These are phyloP conservation scores for Hebeloma cylindrosporum DNA, from an alignment of 768 basidiomycete species.

Conservation along the genomic window DNA sequence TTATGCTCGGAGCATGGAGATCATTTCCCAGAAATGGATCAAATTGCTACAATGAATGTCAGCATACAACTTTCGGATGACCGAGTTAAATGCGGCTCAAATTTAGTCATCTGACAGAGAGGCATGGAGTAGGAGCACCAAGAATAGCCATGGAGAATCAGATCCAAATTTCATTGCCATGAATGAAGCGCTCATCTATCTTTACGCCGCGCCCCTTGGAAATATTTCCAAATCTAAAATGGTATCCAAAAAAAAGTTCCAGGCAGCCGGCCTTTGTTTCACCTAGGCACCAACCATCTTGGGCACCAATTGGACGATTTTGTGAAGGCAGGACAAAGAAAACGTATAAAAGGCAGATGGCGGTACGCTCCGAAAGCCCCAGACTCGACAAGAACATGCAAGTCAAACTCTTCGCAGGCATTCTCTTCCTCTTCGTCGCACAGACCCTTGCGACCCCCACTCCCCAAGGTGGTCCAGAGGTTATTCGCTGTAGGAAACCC, in stretches of 20 bases:
- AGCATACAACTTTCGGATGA: no score
- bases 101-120: no score
- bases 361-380: neutral
- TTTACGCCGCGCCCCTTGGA: no score
- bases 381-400: conserved; percentile 16
- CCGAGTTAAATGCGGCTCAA: no score
- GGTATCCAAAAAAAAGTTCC: neutral
- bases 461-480: conserved; percentile 14
- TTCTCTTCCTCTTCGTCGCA: conserved; percentile 15
- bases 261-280: neutral
- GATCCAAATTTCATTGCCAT: no score
- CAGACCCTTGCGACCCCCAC: conserved; percentile 16
- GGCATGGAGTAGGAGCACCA: no score
- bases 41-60: no score
- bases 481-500: conserved; percentile 17
- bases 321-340: neutral
- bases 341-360: conserved; percentile 2
- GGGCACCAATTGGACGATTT: neutral
- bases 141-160: no score
- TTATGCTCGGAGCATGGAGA: no score
- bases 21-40: no score
- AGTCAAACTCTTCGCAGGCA: conserved; percentile 17
- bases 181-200: no score
- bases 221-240: neutral
- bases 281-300: neutral